These are phyloP conservation scores for Meyerozyma athensensis DNA, from an alignment of 1,139 yeast genomes.

Conservation along the genomic window DNA sequence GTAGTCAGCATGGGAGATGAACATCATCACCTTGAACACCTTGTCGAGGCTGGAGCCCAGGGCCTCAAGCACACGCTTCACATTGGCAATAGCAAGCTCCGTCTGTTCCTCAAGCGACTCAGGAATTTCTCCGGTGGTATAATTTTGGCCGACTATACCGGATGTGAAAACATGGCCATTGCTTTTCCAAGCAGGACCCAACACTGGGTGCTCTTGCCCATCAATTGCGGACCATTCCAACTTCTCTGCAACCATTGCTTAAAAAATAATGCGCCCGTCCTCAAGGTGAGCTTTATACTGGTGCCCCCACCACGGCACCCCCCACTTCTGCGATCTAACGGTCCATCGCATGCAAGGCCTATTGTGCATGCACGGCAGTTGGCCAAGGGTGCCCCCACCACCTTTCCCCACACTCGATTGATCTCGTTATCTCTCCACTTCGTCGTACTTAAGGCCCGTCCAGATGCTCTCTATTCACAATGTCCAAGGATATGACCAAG, in stretches of 20 bases:
- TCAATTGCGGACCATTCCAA: slow-evolving; percentile 38
- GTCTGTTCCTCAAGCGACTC: slow-evolving; percentile 41
- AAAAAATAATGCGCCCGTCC: background rate
- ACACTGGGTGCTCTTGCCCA: slow-evolving; percentile 28
- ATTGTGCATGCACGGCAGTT: background rate
- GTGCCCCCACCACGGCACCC: background rate
- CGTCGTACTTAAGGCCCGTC: slow-evolving; percentile 2
- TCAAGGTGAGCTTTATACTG: background rate
- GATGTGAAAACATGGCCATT: slow-evolving; percentile 50
- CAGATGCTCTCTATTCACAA: background rate
- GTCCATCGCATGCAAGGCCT: background rate
- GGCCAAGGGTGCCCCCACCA: background rate
- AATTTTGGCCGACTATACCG: slow-evolving; percentile 32
- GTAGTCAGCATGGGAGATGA: slow-evolving; percentile 43
- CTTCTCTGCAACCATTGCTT: slow-evolving; percentile 22
- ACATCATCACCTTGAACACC: slow-evolving; percentile 49
- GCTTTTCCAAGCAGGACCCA: slow-evolving; percentile 46
- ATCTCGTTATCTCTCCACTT: slow-evolving; percentile 2
- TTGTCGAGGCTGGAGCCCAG: slow-evolving; percentile 47
- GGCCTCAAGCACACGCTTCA: slow-evolving; percentile 39
- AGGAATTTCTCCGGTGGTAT: slow-evolving; percentile 33
- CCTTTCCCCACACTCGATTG: background rate
- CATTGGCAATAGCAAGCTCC: slow-evolving; percentile 39
- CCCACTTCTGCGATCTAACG: background rate
- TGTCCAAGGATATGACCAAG: background rate